Base-by-base conservation (phyloP, 306 rosid species). In the Castanospermum australe region DNA sequence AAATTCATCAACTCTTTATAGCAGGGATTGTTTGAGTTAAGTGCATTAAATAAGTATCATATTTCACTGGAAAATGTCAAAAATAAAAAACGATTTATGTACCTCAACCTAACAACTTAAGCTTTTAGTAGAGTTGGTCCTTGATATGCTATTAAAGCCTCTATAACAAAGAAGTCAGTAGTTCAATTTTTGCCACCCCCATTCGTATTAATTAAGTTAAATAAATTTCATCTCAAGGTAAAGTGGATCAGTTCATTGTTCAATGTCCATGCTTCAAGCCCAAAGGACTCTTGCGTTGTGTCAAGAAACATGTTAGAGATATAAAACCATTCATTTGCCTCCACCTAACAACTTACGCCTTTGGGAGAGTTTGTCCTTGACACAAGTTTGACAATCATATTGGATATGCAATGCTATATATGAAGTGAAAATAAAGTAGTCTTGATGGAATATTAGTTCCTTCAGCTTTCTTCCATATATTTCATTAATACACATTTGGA, bases 1-100 rank as follows among this genome's bases (percentile, higher is more conserved):
- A 51, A 84, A 55, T 52, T 22, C 63, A 75, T 78, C 57, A 73
- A 78, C 15, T 18, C 55, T 14, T 28, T 67, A 67, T 20, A 18
- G 48, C 28, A 22, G 39, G 13, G 39, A 8, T 57, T 57, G 32
- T 52, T 30, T 38, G 35, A 60, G 52, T 57, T 14, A 4, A 41
- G 65, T 63, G 54, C 54, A 54, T 30, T 54, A 24, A 36, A 42
- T 50, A 45, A 22, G 10, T 17, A 24, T 42, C 8, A 18, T 62
- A 21, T 22, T 71, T 47, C 25, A 56, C 61, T 45, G 55, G 52
- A 47, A 17, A 13, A 55, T 79, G 59, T 42, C 38, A 42, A 47
- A 33, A 4, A 68, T 25, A 8, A 14, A 57, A 57, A 47, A 56
- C 36, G 38, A 45, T 47, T 60, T 71, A 59, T 7, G 55, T 67